Evolutionary conservation across 1,284 basidiomycete species (phyloP).

Genomic region (Cutaneotrichosporon dermatis): DNA sequence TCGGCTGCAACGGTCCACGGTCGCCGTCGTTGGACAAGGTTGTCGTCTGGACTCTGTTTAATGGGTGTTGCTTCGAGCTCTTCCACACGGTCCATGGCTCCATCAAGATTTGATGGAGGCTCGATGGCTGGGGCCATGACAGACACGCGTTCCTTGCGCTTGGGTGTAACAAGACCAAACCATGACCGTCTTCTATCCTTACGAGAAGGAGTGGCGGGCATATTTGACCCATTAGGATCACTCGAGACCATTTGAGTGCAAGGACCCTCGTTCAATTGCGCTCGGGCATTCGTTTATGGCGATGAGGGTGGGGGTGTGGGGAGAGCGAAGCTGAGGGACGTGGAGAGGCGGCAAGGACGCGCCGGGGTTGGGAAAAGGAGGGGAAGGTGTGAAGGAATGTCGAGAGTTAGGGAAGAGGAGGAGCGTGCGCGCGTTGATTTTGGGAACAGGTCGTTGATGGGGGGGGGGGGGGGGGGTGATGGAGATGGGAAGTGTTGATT

Average conservation of each 20-base stretch:
- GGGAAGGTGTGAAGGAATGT: neutral
- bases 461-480: neutral
- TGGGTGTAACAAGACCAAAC: conserved; percentile 33
- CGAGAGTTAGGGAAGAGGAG: neutral
- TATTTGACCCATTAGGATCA: neutral
- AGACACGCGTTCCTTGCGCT: conserved; percentile 11
- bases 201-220: conserved; percentile 25
- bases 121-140: neutral
- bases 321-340: neutral
- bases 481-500: neutral
- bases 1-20: too few relatives aligned
- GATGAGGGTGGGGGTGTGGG: neutral
- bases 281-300: neutral
- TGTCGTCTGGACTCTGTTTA: neutral
- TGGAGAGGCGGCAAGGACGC: neutral
- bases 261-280: neutral
- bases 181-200: conserved; percentile 32
- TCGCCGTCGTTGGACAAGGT: neutral
- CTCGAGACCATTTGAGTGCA: neutral
- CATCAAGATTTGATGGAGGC: neutral
- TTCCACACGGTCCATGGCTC: conserved; percentile 3
- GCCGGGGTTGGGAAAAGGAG: neutral
- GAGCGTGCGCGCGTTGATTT: neutral
- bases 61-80: conserved; percentile 15
- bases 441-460: neutral